phyloP scores from a whole-genome alignment of 2,329 filamentous ascomycete species.

The Apiospora arundinis region DNA sequence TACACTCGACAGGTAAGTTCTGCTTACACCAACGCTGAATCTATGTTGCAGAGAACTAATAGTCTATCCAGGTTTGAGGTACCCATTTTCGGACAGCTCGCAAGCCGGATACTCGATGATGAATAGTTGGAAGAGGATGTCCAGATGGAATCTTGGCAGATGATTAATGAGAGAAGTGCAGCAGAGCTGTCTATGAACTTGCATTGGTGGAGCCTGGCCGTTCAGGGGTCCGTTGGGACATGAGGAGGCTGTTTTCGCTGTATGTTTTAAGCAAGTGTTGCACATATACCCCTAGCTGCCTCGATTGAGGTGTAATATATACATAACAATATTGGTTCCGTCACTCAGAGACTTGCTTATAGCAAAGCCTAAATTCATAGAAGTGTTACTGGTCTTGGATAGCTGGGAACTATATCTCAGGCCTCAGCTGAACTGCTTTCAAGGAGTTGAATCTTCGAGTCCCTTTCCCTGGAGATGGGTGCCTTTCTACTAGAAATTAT shows the following conservation, averaged over 20 bases:
- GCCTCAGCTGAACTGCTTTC: too few species aligned
- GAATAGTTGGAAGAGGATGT: not conserved
- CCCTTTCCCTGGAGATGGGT: too few species aligned
- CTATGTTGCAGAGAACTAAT: slow-evolving; percentile 30
- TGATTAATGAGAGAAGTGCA: slow-evolving; percentile 10
- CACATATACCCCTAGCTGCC: slow-evolving; percentile 14
- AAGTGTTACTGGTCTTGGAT: not conserved
- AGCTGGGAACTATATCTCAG: not conserved
- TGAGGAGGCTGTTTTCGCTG: not conserved
- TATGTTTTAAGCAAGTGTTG: slow-evolving; percentile 10
- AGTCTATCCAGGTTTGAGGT: slow-evolving; percentile 67
- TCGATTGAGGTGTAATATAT: slow-evolving; percentile 1
- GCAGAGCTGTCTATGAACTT: slow-evolving; percentile 12
- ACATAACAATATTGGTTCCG: not conserved
- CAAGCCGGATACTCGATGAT: slow-evolving; percentile 25
- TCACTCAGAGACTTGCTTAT: not conserved
- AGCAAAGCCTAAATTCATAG: not conserved
- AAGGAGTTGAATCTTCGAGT: too few species aligned
- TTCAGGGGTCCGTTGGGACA: not conserved
- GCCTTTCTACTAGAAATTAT: too few species aligned
- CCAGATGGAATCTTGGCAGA: not conserved
- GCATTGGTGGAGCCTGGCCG: not conserved
- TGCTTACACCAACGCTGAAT: not conserved
- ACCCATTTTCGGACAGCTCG: slow-evolving; percentile 24
- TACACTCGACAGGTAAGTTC: slow-evolving; percentile 62